Evolutionary conservation across 805 yeast species (phyloP).

Genomic region (Wickerhamomyces tratensis): DNA sequence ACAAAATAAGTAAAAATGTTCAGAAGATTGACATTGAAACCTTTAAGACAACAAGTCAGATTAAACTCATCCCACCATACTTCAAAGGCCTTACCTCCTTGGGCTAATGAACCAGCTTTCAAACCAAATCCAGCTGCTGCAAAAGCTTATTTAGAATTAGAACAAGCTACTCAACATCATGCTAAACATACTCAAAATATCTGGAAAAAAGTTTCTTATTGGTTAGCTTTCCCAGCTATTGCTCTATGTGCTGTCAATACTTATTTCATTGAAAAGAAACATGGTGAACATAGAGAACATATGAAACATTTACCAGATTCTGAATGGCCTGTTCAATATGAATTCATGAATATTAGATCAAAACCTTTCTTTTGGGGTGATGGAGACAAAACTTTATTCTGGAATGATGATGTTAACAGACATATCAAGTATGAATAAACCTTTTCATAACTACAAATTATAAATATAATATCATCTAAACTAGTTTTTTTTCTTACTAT

Average conservation of each 20-base stretch:
- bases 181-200: slow-evolving; percentile 63
- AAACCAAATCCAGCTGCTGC: slow-evolving; percentile 50
- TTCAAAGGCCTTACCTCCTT: slow-evolving; percentile 23
- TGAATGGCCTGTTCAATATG: slow-evolving; percentile 89
- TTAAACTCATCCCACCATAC: slow-evolving; percentile 10
- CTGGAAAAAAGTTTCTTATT: slow-evolving; percentile 81
- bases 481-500: too few relatives aligned
- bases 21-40: slow-evolving; percentile 22
- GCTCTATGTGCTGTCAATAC: slow-evolving; percentile 71
- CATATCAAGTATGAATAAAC: slow-evolving; percentile 33
- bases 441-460: too few relatives aligned
- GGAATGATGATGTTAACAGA: slow-evolving; percentile 92
- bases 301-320: slow-evolving; percentile 62
- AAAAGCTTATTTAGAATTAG: slow-evolving; percentile 51
- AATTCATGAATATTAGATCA: slow-evolving; percentile 82
- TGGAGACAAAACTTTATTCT: slow-evolving; percentile 94
- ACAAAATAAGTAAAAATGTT: slow-evolving; percentile 24
- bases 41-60: slow-evolving; percentile 21
- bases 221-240: slow-evolving; percentile 78
- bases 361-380: slow-evolving; percentile 97
- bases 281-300: slow-evolving; percentile 84
- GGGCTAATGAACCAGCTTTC: slow-evolving; percentile 39
- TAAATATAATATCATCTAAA: too few relatives aligned
- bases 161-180: slow-evolving; percentile 67
- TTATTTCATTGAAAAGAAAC: slow-evolving; percentile 73